Base-by-base conservation (phyloP, 23 red algal species). In the Gracilaria gracilis region DNA sequence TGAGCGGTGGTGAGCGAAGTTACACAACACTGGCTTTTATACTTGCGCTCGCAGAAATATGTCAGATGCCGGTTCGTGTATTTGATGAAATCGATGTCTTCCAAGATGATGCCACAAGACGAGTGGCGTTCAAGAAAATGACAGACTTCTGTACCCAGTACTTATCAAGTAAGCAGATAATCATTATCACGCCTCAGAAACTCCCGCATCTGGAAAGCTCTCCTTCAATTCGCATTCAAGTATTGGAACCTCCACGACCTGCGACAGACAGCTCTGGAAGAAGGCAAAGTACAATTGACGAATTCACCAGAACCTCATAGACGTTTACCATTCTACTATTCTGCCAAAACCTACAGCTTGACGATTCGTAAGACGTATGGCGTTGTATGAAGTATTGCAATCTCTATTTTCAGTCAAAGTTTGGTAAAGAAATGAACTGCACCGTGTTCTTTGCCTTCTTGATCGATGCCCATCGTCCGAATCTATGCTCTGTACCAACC, bases 61-160 rank as follows among this genome's bases (percentile, higher is more conserved):
- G 95, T 76, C 82, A 94, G 36, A 88, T 89, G 50, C 97, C 97
- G 9, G 77, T 98, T 75, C 82, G 97, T 25, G 92, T 98, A 29
- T 90, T 98, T 81, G 97, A 98, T 69, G 97, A 96, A 82, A 94
- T 95, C 77, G 97, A 98, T 88, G 97, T 98, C 54, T 96, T 94
- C 61, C 95, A 95, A 89, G 97, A 98, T 59, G 97, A 95, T 73
- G 93, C 83, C 7, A 95, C 92, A 13, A 81, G 97, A 29, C 84
- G 84, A 28, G 89, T 85, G 61, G 84, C 93, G 21, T 98, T 96
- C 88, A 83, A 80, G 75, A 94, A 78, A 54, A 79, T 98, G 40
- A 77, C 95, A 16, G 78, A 95, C 23, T 83, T 96, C 32, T 92
- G 89, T 61, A 83, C 79, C 37, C 38, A 48, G 35, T 82, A 85